Conservation (phyloP, 2,329 filamentous ascomycete genomes). For the Scedosporium apiospermum region DNA sequence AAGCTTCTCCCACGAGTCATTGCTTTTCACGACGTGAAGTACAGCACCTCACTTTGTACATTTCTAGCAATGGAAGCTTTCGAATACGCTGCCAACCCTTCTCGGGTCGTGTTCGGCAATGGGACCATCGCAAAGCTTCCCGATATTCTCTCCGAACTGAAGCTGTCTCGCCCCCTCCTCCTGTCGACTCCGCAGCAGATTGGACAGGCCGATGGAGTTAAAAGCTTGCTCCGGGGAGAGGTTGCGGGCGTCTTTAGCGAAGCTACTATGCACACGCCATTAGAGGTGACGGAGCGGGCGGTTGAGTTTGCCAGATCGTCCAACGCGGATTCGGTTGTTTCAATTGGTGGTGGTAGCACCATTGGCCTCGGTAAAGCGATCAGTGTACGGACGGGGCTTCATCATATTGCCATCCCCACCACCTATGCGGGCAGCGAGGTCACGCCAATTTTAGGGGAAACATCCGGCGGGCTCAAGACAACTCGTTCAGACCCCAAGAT, state of each 20-base stretch:
- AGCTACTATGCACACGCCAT: slow-evolving; percentile 56
- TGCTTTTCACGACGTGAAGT: no score
- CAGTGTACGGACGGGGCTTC: slow-evolving; percentile 41
- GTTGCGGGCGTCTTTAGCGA: slow-evolving; percentile 32
- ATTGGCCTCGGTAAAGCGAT: slow-evolving; percentile 54
- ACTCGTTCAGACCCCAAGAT: slow-evolving; percentile 50
- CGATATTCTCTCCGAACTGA: slow-evolving; percentile 31
- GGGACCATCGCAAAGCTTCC: slow-evolving; percentile 40
- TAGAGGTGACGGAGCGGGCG: slow-evolving; percentile 45
- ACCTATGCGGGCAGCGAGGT: slow-evolving; percentile 55
- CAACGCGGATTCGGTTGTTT: slow-evolving; percentile 44
- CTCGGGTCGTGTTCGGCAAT: slow-evolving; percentile 43
- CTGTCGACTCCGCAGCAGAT: slow-evolving; percentile 46
- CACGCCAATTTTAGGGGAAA: slow-evolving; percentile 56
- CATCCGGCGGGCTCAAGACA: slow-evolving; percentile 45
- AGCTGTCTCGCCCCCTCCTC: slow-evolving; percentile 39
- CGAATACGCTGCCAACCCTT: neutral
- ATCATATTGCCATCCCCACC: slow-evolving; percentile 49
- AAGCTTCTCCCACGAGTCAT: no score
- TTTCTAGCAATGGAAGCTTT: neutral
- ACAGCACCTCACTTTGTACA: no score
- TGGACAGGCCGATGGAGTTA: slow-evolving; percentile 28
- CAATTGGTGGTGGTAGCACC: slow-evolving; percentile 53
- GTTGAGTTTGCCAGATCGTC: slow-evolving; percentile 33
- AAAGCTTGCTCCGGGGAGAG: slow-evolving; percentile 10